phyloP scores from a whole-genome alignment of 2,329 filamentous ascomycete genomes.

The Bipolaris sorokiniana region DNA sequence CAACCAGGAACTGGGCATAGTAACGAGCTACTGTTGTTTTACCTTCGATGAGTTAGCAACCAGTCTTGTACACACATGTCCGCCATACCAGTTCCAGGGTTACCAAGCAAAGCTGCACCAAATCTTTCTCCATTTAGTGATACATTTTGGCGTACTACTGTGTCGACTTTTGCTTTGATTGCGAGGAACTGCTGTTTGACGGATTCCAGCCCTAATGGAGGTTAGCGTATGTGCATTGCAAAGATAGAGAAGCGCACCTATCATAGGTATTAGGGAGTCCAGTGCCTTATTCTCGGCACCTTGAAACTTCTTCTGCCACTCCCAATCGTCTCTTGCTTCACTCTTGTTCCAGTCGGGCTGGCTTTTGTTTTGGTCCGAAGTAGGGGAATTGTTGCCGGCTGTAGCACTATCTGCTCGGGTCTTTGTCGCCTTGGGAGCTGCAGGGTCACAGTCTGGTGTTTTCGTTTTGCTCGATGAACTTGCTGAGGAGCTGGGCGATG shows the following conservation, averaged over 20 bases:
- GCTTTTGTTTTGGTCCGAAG: conserved; percentile 1
- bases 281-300: conserved; percentile 60
- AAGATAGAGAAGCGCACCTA: conserved; percentile 53
- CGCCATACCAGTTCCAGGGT: conserved; percentile 71
- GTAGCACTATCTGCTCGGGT: neutral
- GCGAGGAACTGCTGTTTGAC: conserved; percentile 69
- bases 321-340: conserved; percentile 62
- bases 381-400: neutral
- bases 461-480: neutral
- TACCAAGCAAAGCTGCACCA: conserved; percentile 69
- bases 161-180: conserved; percentile 70
- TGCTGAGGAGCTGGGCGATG: neutral
- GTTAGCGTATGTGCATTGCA: neutral
- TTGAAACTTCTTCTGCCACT: conserved; percentile 62
- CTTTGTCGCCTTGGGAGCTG: neutral
- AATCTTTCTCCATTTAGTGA: conserved; percentile 65
- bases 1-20: conserved; percentile 69
- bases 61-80: neutral
- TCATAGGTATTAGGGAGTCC: conserved; percentile 71
- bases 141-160: conserved; percentile 61
- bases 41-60: conserved; percentile 41
- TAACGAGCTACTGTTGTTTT: conserved; percentile 79
- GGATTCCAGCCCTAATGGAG: conserved; percentile 59
- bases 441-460: neutral
- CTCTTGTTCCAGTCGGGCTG: conserved; percentile 25